phyloP scores from a whole-genome alignment of 345 rosid genomes.

The Aurinia saxatilis region DNA sequence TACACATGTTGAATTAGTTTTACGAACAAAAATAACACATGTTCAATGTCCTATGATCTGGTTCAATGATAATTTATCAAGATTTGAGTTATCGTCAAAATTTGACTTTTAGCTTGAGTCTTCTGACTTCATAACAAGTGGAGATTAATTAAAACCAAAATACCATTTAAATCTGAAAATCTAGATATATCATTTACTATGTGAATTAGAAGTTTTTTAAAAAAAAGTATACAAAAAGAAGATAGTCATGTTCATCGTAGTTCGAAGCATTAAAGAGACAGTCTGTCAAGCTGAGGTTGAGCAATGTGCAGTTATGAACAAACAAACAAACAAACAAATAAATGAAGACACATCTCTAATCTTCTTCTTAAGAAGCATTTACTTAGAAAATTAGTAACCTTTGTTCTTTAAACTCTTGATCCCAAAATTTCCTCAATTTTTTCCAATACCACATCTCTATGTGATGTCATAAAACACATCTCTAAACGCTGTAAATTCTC shows the following conservation, averaged over 20 bases:
- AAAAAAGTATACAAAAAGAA: neutral
- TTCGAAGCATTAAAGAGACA: slow-evolving; percentile 11
- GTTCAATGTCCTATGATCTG: neutral
- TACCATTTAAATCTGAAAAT: neutral
- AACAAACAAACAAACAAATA: slow-evolving; percentile 25
- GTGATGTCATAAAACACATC: neutral
- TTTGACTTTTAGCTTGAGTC: neutral
- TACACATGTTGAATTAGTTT: neutral
- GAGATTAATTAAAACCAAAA: neutral
- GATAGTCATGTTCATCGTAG: neutral
- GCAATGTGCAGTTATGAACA: slow-evolving; percentile 27
- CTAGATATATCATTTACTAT: neutral
- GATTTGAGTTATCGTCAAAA: neutral
- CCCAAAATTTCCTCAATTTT: slow-evolving; percentile 1
- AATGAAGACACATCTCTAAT: too few species aligned
- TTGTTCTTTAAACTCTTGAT: neutral
- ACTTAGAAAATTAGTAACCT: neutral
- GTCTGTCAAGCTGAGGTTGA: slow-evolving; percentile 25
- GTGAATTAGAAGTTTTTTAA: neutral
- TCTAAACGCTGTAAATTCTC: neutral
- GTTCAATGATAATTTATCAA: neutral
- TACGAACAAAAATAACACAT: neutral
- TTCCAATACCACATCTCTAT: too few species aligned
- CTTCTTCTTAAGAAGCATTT: neutral
- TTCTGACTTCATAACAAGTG: slow-evolving; percentile 6